Evolutionary conservation across 2,329 filamentous ascomycete species (phyloP).

Genomic region (Pezicula carpinea): DNA sequence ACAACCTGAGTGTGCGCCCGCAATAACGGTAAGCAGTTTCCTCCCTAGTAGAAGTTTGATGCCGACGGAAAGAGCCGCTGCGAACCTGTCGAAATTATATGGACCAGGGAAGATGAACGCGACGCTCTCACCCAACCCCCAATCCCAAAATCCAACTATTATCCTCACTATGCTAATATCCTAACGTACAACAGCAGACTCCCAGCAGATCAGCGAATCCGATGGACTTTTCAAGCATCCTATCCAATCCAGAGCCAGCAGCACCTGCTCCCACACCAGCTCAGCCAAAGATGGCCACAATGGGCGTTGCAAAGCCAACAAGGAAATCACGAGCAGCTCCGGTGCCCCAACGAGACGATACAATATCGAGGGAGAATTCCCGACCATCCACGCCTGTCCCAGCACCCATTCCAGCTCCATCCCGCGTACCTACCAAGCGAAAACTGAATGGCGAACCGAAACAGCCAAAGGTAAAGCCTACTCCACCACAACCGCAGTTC

Average conservation of each 20-base stretch:
- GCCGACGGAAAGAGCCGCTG: too few relatives aligned
- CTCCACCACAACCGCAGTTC: conserved; percentile 39
- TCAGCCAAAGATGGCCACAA: conserved; percentile 1
- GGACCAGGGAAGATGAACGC: too few relatives aligned
- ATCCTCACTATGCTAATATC: not conserved
- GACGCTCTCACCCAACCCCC: not conserved
- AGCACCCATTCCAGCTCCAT: conserved; percentile 33
- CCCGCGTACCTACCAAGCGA: conserved; percentile 37
- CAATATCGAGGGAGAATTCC: conserved; percentile 24
- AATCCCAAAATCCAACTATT: not conserved
- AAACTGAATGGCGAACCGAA: conserved; percentile 48
- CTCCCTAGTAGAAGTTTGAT: too few relatives aligned
- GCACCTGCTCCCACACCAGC: conserved; percentile 38
- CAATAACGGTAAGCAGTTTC: too few relatives aligned
- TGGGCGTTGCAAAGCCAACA: conserved; percentile 17
- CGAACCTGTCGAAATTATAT: too few relatives aligned
- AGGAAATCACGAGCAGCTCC: conserved; percentile 22
- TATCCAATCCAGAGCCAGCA: conserved; percentile 72
- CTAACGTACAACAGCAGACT: conserved; percentile 42
- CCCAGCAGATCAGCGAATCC: conserved; percentile 73
- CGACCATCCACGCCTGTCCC: conserved; percentile 46
- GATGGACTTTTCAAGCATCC: conserved; percentile 95
- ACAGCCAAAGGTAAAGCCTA: conserved; percentile 32
- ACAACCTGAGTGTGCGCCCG: too few relatives aligned
- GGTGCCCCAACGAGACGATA: conserved; percentile 15